Evolutionary conservation across 1,139 yeast species (phyloP), one percentile per base, ranked within the genome.

Genomic region (Pichia sp.): DNA sequence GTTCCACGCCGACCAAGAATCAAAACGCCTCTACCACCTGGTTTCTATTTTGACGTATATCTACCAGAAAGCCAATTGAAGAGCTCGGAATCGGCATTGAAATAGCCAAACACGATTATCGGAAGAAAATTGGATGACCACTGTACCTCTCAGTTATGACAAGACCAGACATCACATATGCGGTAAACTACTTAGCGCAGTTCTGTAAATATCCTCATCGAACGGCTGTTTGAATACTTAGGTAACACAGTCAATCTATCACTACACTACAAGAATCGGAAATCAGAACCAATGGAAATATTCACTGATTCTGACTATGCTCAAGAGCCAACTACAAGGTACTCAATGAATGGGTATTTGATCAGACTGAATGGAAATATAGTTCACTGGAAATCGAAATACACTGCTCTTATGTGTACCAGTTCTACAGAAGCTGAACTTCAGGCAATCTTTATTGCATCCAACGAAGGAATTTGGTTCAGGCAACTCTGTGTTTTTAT

Each of bases 181-280:
- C 33, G 6, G 36, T 33, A 6, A 33, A 33, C 15, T 33, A 33
- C 17, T 12, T 33, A 16, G 31, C 33, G 3, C 24, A 30, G 20
- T 30, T 31, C 15, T 16, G 26, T 18, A 18, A 25, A 21, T 24
- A 29, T 26, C 37, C 35, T 9, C 23, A 22, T 16, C 16, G 18
- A 25, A 22, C 23, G 23, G 12, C 27, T n/a, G 7, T 21, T n/a
- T 13, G 34, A 15, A 17, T 30, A 16, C 7, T 35, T 10, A 10
- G 16, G 19, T 22, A 19, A 13, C 5, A 14, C 6, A n/a, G 6
- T 10, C 7, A 10, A 7, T 6, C 27, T 14, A 8, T 14, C 7
- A 5, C 15, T n/a, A 5, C 8, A 5, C 15, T n/a, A 25, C 5
- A 5, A 25, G 17, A 13, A 13, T 25, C 4, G 6, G 15, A 21